Evolutionary conservation across 148 eudicot genomes (phyloP), one percentile per base, ranked within the genome.

Genomic region (Chenopodium suecicum): DNA sequence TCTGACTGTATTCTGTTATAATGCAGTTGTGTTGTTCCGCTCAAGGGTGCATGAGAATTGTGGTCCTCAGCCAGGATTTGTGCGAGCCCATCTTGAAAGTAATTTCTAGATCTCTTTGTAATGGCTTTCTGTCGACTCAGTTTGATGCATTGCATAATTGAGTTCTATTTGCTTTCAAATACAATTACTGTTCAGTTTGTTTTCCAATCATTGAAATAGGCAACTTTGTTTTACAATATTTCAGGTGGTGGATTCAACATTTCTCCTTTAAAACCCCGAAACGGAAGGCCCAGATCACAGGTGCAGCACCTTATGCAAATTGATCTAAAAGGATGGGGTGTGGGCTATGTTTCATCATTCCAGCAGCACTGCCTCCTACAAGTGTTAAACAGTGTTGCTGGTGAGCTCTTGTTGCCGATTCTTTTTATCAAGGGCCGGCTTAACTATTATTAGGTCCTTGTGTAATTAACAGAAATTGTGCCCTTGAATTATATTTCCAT

Each of bases 281-380:
- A 94, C 86, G 99, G 99, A 48, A 90, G 93, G 87, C 99, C 98
- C 54, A 87, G 99, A 82, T 87, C 99, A 14, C 97, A 92, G 85
- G 97, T 96, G 60, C 99, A 96, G 81, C 94, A 96, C 84, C 99
- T 96, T 86, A 96, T 96, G 97, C 99, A 96, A 85, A 89, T 96
- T 89, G 99, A 94, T 89, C 84, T 94, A 80, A 94, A 94, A 89
- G 99, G 99, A 46, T 96, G 99, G 99, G 99, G 94, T 58, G 95
- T 92, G 75, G 97, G 97, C 73, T 94, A 94, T 80, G 32, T 91
- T 50, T 88, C 99, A 48, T 90, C 93, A 73, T 96, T 92, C 89
- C 99, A 96, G 92, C 99, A 96, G 81, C 89, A 94, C 81, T 92
- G 99, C 88, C 95, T 96, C 82, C 87, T 94, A 66, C 99, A 96